phyloP scores from a whole-genome alignment of 2,329 filamentous ascomycete genomes.

The Sclerotinia nivalis region DNA sequence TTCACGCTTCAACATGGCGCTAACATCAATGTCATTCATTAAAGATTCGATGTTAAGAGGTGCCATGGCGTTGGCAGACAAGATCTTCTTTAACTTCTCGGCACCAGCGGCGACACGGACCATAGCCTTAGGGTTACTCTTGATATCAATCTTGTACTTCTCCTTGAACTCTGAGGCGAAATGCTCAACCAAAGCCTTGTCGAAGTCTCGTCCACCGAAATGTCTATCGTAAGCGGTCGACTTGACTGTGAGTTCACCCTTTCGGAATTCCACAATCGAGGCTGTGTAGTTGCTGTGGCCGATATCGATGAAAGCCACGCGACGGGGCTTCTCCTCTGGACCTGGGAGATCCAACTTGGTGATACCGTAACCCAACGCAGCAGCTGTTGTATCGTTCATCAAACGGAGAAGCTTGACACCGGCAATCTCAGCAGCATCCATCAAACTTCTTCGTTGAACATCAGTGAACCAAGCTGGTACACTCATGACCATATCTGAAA shows the following conservation, averaged over 20 bases:
- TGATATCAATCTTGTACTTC: conserved; percentile 97
- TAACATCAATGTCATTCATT: conserved; percentile 96
- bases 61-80: conserved; percentile 91
- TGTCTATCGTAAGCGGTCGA: conserved; percentile 90
- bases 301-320: conserved; percentile 90
- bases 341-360: conserved; percentile 91
- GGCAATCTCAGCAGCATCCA: conserved; percentile 91
- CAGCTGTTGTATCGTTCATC: conserved; percentile 97
- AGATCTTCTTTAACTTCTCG: conserved; percentile 97
- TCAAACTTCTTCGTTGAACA: conserved; percentile 80
- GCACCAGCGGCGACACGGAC: conserved; percentile 84
- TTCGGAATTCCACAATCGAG: conserved; percentile 93
- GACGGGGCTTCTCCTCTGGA: conserved; percentile 86
- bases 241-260: conserved; percentile 94
- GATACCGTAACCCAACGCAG: conserved; percentile 94
- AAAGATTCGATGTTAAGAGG: conserved; percentile 96
- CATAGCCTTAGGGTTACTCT: conserved; percentile 83
- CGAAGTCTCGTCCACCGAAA: conserved; percentile 96
- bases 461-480: conserved; percentile 98
- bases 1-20: conserved; percentile 84
- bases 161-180: conserved; percentile 95
- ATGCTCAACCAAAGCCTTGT: conserved; percentile 92
- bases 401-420: conserved; percentile 89
- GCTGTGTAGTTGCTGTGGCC: conserved; percentile 95
- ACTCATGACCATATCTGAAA: conserved; percentile 90